Base-by-base conservation (phyloP, 495 filamentous ascomycete genomes). In the Tuber calosporum region DNA sequence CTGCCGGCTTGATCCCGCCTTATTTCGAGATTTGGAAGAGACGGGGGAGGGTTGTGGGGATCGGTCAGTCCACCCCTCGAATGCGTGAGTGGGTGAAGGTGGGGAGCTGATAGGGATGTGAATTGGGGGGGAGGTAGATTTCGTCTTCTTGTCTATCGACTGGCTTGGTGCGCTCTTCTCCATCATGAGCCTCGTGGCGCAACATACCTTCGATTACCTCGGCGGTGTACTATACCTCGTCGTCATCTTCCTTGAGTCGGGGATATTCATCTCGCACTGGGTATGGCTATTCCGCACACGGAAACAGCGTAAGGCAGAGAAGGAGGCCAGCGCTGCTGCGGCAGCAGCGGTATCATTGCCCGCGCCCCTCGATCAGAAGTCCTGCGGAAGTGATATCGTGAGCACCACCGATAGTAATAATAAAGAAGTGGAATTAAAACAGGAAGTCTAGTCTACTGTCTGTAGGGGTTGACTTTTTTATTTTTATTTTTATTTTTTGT, bases 1-100 rank as follows among this genome's bases (percentile, higher is more conserved):
- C 83, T n/a, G 80, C 82, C 2, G 89, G 91, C 9, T 82, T 93
- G 11, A 69, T 93, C 2, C 90, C 91, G 3, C 90, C 90, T 0
- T 93, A 93, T 74, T 86, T 86, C 71, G 91, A 93, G 79, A 82
- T 92, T 7, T 90, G 87, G 86, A 92, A 92, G 80, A 83, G 90
- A 22, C 84, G 86, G 66, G 91, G 91, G 0, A 84, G 89, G 20
- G 90, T 93, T 0, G 84, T 91, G 45, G 91, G 91, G 1, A 88
- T 93, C 34, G 90, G 89, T 86, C 68, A 22, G 62, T 37, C 4
- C 30, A n/a, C n/a, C 85, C 84, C 79, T 70, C 73, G 53, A 38
- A 74, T 4, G 22, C 13, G 37, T 34, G 36, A 15, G 43, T n/a
- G 30, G 19, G 38, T 37, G 48, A 26, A 72, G 26, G 38, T 5